Evolutionary conservation across 192 early-diverging fungal genomes (phyloP).

Genomic region (Glomus cerebriforme): DNA sequence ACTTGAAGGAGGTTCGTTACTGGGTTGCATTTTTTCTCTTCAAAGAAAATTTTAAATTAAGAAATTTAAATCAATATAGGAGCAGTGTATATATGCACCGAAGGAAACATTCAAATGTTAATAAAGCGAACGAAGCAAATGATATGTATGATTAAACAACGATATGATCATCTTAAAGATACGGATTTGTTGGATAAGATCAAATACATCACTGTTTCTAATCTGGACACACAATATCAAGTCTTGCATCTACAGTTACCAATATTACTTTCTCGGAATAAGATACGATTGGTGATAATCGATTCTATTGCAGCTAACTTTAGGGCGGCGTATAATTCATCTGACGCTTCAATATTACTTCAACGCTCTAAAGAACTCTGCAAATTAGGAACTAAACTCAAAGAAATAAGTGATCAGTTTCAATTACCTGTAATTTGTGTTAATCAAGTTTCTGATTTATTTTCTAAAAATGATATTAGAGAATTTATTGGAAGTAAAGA

Average conservation of each 20-base stretch:
- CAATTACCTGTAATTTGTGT: conserved; percentile 71
- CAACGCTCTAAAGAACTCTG: conserved; percentile 56
- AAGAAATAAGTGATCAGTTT: conserved; percentile 62
- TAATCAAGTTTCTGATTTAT: conserved; percentile 77
- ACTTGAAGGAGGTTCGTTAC: conserved; percentile 54
- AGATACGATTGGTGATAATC: conserved; percentile 74
- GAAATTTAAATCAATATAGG: conserved; percentile 22
- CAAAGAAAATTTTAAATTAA: neutral
- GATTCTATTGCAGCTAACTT: conserved; percentile 86
- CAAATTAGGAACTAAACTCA: conserved; percentile 62
- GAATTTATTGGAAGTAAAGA: neutral
- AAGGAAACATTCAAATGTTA: conserved; percentile 65
- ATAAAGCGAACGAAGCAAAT: conserved; percentile 60
- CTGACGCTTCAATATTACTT: conserved; percentile 21
- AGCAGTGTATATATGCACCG: conserved; percentile 72
- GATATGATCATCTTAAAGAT: conserved; percentile 33
- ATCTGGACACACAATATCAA: conserved; percentile 73
- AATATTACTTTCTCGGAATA: conserved; percentile 51
- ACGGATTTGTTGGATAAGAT: conserved; percentile 47
- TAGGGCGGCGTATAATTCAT: conserved; percentile 45
- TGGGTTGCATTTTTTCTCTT: neutral
- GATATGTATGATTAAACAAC: conserved; percentile 27
- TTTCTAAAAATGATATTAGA: conserved; percentile 16
- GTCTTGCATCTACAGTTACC: conserved; percentile 75
- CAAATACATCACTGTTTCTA: conserved; percentile 67